Base-by-base conservation (phyloP, 2,329 filamentous ascomycete species). In the Penicillium sp. region DNA sequence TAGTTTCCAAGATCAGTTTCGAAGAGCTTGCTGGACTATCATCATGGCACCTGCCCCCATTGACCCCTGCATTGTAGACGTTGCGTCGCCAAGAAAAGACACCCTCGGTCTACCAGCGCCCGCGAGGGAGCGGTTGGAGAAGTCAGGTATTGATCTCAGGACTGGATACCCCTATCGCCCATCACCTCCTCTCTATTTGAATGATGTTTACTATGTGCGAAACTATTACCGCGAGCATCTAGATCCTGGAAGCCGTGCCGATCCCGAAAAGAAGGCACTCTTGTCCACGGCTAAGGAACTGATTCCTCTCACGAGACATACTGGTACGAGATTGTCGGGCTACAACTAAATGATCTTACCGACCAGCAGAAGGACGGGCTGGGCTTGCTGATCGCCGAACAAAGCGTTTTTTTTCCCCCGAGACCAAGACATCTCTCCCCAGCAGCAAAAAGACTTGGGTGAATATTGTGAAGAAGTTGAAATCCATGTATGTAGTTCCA, bases 101-200 rank as follows among this genome's bases (percentile, higher is more conserved):
- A 85, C 75, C 0, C 77, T 91, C 1, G 79, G 78, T 1, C 75
- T 90, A 6, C 88, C 88, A 2, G 78, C 78, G 9, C 63, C 81
- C 1, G 75, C 87, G 1, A 78, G 80, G 1, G 75, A 79, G 47
- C 80, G 88, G 4, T 77, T 90, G 0, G 82, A 85, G 61, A 89
- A 88, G 58, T 86, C 85, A 0, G 87, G 85, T 1, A 81, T 90
- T 51, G 86, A 91, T 66, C 77, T 90, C 2, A 87, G 85, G 1
- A 74, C 83, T 1, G 88, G 88, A 0, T 90, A 90, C 60, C 88
- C 88, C 0, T 89, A 90, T 63, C 82, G 87, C 0, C 87, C 87
- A 1, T 81, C 84, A 0, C 80, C 80, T 46, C 88, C 88, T 0
- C 74, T 90, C 1, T 90, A 85, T 62, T 75, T 90, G 0, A 84